Percentiles rank a stretch among this genome's conserved stretches.
Evolutionary conservation across 371 early-diverging fungal genomes (phyloP).

Genomic region (Capniomyces stellatus): DNA sequence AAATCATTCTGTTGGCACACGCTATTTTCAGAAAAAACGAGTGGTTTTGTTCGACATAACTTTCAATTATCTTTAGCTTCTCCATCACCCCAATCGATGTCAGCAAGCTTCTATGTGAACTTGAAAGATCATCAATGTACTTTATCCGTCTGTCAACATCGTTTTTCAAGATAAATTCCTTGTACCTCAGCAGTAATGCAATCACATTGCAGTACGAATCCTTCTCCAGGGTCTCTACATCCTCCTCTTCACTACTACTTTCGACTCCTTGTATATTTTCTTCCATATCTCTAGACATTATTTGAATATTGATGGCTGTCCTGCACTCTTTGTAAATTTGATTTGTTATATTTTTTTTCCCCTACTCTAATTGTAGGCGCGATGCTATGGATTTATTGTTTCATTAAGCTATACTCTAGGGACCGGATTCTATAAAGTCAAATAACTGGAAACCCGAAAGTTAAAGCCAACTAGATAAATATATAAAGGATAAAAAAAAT

Average conservation of each 20-base stretch:
- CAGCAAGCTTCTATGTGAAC: conserved; percentile 41
- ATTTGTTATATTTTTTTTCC: too few relatives aligned
- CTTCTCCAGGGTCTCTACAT: conserved; percentile 7
- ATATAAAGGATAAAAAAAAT: too few relatives aligned
- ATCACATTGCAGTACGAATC: conserved; percentile 29
- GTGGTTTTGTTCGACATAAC: conserved; percentile 29
- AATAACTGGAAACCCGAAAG: too few relatives aligned
- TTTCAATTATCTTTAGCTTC: conserved; percentile 33
- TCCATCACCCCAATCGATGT: conserved; percentile 24
- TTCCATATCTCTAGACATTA: too few relatives aligned
- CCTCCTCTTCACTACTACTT: neutral
- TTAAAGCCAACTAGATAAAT: too few relatives aligned
- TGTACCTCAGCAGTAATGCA: conserved; percentile 52
- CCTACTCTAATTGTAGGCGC: too few relatives aligned
- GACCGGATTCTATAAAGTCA: too few relatives aligned
- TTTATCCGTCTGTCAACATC: conserved; percentile 50
- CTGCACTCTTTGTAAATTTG: too few relatives aligned
- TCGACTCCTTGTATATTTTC: too few relatives aligned
- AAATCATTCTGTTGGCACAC: conserved; percentile 15
- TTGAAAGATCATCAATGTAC: conserved; percentile 40
- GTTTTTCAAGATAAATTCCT: conserved; percentile 33
- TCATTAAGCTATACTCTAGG: too few relatives aligned
- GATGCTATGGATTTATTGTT: too few relatives aligned
- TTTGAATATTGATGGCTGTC: too few relatives aligned
- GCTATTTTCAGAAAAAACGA: conserved; percentile 28